Percentiles rank a stretch among this genome's conserved stretches.
phyloP scores from a whole-genome alignment of 345 rosid species.

The Eucalyptus curtisii region DNA sequence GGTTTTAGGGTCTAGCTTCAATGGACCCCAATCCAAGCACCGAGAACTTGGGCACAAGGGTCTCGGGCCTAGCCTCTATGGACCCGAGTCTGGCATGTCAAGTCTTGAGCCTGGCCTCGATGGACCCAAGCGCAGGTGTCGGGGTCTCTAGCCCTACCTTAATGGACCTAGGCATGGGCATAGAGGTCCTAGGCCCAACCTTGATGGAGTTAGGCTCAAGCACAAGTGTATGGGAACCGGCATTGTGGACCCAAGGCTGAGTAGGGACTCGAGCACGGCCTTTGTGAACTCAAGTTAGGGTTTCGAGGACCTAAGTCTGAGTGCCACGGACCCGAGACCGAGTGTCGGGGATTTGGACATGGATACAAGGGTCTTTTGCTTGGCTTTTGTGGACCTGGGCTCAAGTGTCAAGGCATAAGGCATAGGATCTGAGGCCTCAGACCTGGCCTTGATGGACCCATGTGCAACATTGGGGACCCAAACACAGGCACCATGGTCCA shows the following conservation, averaged over 20 bases:
- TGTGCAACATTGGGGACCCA: too few species aligned
- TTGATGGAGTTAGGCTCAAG: not conserved
- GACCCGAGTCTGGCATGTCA: too few species aligned
- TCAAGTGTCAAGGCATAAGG: not conserved
- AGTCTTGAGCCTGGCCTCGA: not conserved
- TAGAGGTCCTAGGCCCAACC: not conserved
- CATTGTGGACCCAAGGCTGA: not conserved
- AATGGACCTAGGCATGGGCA: not conserved
- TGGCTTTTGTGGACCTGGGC: fast-evolving
- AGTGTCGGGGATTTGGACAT: not conserved
- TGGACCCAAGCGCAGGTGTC: fast-evolving
- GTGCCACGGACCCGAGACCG: fast-evolving
- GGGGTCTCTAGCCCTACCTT: not conserved
- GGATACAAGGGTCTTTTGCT: too few species aligned
- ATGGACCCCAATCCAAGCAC: too few species aligned
- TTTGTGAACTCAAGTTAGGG: not conserved
- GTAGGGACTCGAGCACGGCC: not conserved
- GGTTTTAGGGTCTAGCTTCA: too few species aligned
- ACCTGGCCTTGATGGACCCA: not conserved
- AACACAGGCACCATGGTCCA: too few species aligned
- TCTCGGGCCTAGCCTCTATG: too few species aligned
- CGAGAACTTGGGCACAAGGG: too few species aligned
- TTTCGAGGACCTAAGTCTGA: not conserved
- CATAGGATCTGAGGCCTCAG: fast-evolving
- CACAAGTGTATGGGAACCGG: not conserved